Evolutionary conservation across 2,329 filamentous ascomycete genomes (phyloP).

Genomic region (Ustilaginoidea virens): DNA sequence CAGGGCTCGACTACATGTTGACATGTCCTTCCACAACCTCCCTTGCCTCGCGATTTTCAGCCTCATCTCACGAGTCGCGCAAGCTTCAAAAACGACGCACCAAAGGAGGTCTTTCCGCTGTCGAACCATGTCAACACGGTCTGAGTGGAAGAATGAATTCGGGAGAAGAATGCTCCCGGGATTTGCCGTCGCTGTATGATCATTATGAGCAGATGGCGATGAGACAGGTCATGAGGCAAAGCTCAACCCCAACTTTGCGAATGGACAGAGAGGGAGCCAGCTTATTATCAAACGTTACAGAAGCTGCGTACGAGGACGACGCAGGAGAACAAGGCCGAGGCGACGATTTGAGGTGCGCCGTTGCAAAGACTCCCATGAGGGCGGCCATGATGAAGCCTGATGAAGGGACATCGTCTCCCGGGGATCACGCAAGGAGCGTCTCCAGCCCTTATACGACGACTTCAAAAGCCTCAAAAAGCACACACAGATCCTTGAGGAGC

Average conservation of each 20-base stretch:
- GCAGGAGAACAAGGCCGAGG: background rate
- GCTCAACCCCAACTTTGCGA: constrained; percentile 5
- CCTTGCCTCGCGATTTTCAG: constrained; percentile 14
- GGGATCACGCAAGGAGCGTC: constrained; percentile 32
- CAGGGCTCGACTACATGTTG: constrained; percentile 21
- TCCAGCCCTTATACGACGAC: constrained; percentile 40
- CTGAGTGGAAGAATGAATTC: constrained; percentile 13
- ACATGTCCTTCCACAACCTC: constrained; percentile 29
- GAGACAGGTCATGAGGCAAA: constrained; percentile 21
- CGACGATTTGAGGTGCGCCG: background rate
- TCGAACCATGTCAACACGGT: constrained; percentile 8
- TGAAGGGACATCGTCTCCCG: constrained; percentile 16
- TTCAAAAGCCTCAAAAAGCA: constrained; percentile 35
- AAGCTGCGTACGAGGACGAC: constrained; percentile 1
- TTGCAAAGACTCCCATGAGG: constrained; percentile 10
- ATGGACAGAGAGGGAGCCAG: background rate
- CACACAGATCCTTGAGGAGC: constrained; percentile 28
- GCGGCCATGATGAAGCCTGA: constrained; percentile 7
- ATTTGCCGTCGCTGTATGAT: constrained; percentile 36
- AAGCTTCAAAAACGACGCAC: constrained; percentile 20
- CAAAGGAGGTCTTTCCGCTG: constrained; percentile 18
- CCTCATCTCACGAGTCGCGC: constrained; percentile 11
- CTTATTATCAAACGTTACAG: background rate
- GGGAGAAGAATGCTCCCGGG: constrained; percentile 20
- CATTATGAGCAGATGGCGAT: constrained; percentile 44